Evolutionary conservation across 345 rosid species (phyloP), one percentile per base, ranked within the genome.

Genomic region (Citrus cavaleriei): DNA sequence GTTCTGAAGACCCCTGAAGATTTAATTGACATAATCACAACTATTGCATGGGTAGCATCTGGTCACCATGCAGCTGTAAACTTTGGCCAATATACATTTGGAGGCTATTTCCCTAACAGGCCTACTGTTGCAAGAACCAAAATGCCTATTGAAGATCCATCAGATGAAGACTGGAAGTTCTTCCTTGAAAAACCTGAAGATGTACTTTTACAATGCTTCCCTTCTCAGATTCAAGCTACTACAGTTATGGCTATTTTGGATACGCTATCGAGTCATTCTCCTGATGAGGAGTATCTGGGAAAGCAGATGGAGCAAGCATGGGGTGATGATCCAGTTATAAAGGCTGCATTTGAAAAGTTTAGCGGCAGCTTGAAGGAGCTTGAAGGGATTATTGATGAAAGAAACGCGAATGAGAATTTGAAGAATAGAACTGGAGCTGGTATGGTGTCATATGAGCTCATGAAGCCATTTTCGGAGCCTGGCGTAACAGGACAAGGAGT

Each of bases 211-310:
- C 35, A 55, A 8, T 82, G 86, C 34, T 88, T 85, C 71, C 92
- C 91, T 54, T 85, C 94, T 4, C 80, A 85, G 74, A 40, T 85
- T 19, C 90, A 91, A 68, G 92, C 94, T 5, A 80, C 89, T 0
- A 83, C 55, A 69, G 83, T 83, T n/a, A 85, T 85, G 89, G 83
- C 83, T 10, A 42, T 89, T 55, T 66, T 87, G 54, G 86, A 87
- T 49, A 83, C 86, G 66, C 38, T 85, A 19, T 86, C 92, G 4
- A 81, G 67, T 58, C 90, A 84, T 79, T 86, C 90, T 7, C 85
- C 87, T 0, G 92, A 89, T n/a, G 92, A 89, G 83, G 92, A 86
- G 75, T 87, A 89, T 75, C 32, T 89, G 0, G 92, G 92, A 10
- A 55, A 85, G 34, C 19, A 49, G 14, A 25, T 76, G 46, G 88